Percentiles rank a stretch among this genome's conserved stretches.
phyloP scores from a whole-genome alignment of 2,329 filamentous ascomycete species.

The Plectosphaerella sp. region DNA sequence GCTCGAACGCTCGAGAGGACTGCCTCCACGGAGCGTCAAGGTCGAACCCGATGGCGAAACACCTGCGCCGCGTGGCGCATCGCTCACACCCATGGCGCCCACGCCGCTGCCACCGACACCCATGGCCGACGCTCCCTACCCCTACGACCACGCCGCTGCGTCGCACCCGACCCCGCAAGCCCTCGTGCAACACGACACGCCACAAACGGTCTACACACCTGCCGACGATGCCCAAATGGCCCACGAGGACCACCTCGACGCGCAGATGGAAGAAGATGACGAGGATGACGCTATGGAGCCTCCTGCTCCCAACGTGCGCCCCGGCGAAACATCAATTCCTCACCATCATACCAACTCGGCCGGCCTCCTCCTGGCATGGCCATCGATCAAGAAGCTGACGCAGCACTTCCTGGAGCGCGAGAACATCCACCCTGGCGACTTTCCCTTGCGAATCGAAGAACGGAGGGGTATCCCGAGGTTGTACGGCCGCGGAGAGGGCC shows the following conservation, averaged over 20 bases:
- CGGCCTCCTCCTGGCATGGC: constrained; percentile 72
- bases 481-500: constrained; percentile 75
- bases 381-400: constrained; percentile 62
- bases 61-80: not conserved
- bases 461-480: constrained; percentile 68
- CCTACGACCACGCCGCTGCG: not conserved
- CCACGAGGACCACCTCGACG: constrained; percentile 12
- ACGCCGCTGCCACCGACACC: not conserved
- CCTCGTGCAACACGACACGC: constrained; percentile 1
- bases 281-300: constrained; percentile 46
- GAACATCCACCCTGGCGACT: constrained; percentile 58
- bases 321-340: constrained; percentile 67
- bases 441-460: constrained; percentile 73
- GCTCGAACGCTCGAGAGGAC: not conserved
- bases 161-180: not conserved
- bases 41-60: constrained; percentile 5
- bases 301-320: constrained; percentile 44
- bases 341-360: constrained; percentile 88
- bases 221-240: not conserved
- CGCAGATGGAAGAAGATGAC: constrained; percentile 30
- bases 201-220: constrained; percentile 1
- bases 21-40: constrained; percentile 5
- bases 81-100: not conserved
- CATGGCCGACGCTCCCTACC: not conserved
- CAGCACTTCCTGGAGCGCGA: constrained; percentile 40